Evolutionary conservation across 495 filamentous ascomycete genomes (phyloP).

Genomic region (Penicillium salamii): DNA sequence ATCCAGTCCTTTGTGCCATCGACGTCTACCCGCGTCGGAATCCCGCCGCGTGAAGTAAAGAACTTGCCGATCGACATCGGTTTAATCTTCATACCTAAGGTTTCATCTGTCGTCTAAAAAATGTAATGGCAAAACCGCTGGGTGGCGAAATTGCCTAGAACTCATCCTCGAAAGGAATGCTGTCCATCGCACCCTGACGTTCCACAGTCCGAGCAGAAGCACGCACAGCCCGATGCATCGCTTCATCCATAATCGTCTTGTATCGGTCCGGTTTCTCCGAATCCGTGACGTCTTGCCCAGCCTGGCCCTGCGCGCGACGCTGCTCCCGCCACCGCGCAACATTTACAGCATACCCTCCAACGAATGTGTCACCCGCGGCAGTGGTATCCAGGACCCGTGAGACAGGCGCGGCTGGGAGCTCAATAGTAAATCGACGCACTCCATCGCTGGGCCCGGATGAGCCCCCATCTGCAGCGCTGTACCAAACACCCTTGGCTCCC

Average conservation of each 20-base stretch:
- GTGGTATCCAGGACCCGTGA: conserved; percentile 85
- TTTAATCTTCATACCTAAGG: neutral
- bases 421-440: conserved; percentile 31
- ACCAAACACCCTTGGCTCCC: conserved; percentile 71
- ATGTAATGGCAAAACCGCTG: neutral
- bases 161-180: conserved; percentile 88
- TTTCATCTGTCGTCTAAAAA: neutral
- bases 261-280: conserved; percentile 45
- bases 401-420: conserved; percentile 54
- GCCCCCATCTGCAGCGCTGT: conserved; percentile 41
- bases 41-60: neutral
- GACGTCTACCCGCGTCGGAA: neutral
- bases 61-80: neutral
- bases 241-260: conserved; percentile 53
- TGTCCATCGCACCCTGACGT: conserved; percentile 74
- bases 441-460: conserved; percentile 39
- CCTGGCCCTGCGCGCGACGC: conserved; percentile 31
- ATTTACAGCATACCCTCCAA: conserved; percentile 78
- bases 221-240: conserved; percentile 64
- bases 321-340: conserved; percentile 46
- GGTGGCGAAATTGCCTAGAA: conserved; percentile 31
- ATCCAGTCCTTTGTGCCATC: neutral
- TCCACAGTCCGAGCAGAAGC: conserved; percentile 77
- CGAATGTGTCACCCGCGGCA: conserved; percentile 92
- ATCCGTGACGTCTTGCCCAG: conserved; percentile 27